Base-by-base conservation (phyloP, 1,284 basidiomycete genomes). In the Pyrrhoderma lamaoense region DNA sequence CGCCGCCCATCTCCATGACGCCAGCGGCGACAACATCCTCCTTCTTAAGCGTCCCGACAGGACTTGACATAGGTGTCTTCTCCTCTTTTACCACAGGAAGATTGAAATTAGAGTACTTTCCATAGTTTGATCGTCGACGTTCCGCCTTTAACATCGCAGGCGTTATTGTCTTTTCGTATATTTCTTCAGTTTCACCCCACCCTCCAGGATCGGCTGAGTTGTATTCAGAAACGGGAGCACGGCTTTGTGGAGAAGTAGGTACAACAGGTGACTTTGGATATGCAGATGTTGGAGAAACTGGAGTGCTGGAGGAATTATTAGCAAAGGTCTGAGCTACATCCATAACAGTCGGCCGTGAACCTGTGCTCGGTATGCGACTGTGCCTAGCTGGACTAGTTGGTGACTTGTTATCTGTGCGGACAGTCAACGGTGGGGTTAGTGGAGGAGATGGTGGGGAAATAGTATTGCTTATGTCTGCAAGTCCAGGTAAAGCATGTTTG, bases 301-400 rank as follows among this genome's bases (percentile, higher is more conserved):
- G n/a, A 59, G 18, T 62, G 67, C 48, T 77, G 72, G 23, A 65
- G 5, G n/a, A 8, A 40, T 40, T 40, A 16, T 40, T 22, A 70
- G 55, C 47, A 23, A 87, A 65, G 8, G 76, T 73, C 61, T 82
- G 80, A 1, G 84, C 84, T 3, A 89, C 76, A 47, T 88, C 84
- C 85, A 89, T 88, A 19, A 81, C 84, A 13, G 78, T 79, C 18
- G 82, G 77, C 53, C 86, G 70, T 47, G 76, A 80, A 2, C 83
- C 82, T 1, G 83, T 78, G 60, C 77, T 85, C 3, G 83, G 78
- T 48, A 81, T 82, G 18, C 82, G 77, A 34, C 66, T 55, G 60
- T 76, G 76, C 35, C 68, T 67, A 40, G 52, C 64, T 51, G 58
- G 71, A 55, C 40, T 60, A 49, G 37, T 62, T 22, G 57, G 51